Evolutionary conservation across 495 filamentous ascomycete species (phyloP), one percentile per base, ranked within the genome.

Genomic region (Emericellopsis terricola): DNA sequence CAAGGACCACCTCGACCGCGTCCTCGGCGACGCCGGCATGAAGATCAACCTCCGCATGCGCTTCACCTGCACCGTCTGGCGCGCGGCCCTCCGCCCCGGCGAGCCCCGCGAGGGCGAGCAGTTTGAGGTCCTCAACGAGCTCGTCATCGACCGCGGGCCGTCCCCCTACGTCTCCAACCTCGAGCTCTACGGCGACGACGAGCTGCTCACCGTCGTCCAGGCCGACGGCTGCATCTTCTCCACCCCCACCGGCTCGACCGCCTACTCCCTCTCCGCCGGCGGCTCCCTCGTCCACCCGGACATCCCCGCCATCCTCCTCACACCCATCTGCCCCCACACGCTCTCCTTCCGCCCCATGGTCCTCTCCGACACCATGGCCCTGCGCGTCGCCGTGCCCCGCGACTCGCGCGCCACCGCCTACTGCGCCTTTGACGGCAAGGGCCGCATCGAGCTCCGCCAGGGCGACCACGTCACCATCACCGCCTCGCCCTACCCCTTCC

Each of bases 151-250:
- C 55, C 78, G 89, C 19, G 89, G 89, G 33, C 87, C 89, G 41
- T 89, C 81, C 27, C 79, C 87, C n/a, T 94, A 94, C 49, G 83
- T 91, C 28, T 89, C 82, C n/a, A 85, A 86, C 51, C 65, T 92
- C 23, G 91, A 96, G 59, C 64, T 97, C 19, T 94, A 93, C 46
- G 87, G 81, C 36, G 84, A 96, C 48, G 76, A 92, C 50, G 77
- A 86, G 55, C 73, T 92, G 15, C 66, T 97, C 35, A 97, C 89
- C 13, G 80, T 93, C 27, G 76, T 97, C 34, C 84, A 92, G 61
- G 89, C 89, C 15, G 89, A 97, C 42, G 89, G 89, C 33, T 89
- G 83, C 57, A 96, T 96, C 41, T 91, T 97, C 52, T 87, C 82
- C 21, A 97, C 89, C 0, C 89, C 89, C 1, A 97, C 89, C 24